Base-by-base conservation (phyloP, 2,329 filamentous ascomycete genomes). In the Fonsecaea nubica region DNA sequence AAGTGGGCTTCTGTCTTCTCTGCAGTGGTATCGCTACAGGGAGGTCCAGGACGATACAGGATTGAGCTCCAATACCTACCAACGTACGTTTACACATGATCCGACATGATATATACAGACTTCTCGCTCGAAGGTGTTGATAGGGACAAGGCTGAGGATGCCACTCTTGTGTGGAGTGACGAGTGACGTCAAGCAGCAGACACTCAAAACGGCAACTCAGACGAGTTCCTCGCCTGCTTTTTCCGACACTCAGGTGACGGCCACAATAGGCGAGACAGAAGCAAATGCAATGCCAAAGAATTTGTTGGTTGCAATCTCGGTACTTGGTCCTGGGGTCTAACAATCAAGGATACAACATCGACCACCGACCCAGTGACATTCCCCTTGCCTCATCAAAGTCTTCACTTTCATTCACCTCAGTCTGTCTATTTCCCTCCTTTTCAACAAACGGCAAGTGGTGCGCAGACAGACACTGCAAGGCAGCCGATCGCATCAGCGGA, bases 401-500 rank as follows among this genome's bases (percentile, higher is more conserved):
- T 25, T 50, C 45, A 25, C 25, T 50, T 18, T 21, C 25, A 50
- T 25, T 25, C 7, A 25, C 15, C 18, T 30, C 18, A 25, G n/a
- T 50, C 45, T 50, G 25, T 50, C n/a, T 48, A 18, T 48, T 21
- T 13, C 25, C 18, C 13, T 50, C 25, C 15, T 4, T 10, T 25
- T 8, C 6, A 50, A 21, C 45, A 21, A 25, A 18, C 18, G 45
- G 45, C 25, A 9, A 30, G 45, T 18, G 18, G 45, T 50, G 8
- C 45, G 45, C 25, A 25, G 25, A 25, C 45, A 50, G 18, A 50
- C 18, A 25, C 45, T 50, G 45, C 45, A 50, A 25, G 4, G 45
- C 45, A 18, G 45, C 45, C 45, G 21, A 50, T 25, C 45, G 45
- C 45, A 12, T 67, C 65, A 67, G 50, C 15, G 40, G 65, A 58